Evolutionary conservation across 2,329 filamentous ascomycete species (phyloP).

Genomic region (Lachnellula willkommii): DNA sequence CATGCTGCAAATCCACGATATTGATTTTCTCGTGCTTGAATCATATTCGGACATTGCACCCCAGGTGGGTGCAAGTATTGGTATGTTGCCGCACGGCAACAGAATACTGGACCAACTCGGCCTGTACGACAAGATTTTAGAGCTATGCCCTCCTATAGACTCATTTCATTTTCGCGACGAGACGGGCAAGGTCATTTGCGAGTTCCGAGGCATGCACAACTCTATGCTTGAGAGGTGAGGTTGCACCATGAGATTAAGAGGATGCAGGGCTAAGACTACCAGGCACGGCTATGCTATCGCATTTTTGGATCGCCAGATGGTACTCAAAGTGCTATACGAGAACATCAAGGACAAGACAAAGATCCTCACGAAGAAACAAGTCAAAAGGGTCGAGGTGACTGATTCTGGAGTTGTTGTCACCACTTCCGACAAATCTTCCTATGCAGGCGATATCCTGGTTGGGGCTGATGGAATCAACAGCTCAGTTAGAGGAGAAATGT

Average conservation of each 20-base stretch:
- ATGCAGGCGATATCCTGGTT: slow-evolving; percentile 23
- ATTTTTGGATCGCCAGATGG: slow-evolving; percentile 9
- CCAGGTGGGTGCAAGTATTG: slow-evolving; percentile 43
- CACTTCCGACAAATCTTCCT: slow-evolving; percentile 19
- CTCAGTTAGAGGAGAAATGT: slow-evolving; percentile 17
- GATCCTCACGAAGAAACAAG: slow-evolving; percentile 23
- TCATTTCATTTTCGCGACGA: slow-evolving; percentile 1
- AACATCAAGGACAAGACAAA: slow-evolving; percentile 16
- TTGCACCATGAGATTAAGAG: no score
- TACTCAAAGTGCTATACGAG: slow-evolving; percentile 15
- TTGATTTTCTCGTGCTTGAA: slow-evolving; percentile 48
- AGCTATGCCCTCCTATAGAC: not conserved
- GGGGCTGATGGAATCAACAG: slow-evolving; percentile 28
- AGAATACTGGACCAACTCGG: slow-evolving; percentile 49
- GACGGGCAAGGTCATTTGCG: slow-evolving; percentile 3
- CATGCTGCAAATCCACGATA: slow-evolving; percentile 38
- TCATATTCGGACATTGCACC: slow-evolving; percentile 38
- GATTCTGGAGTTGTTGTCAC: slow-evolving; percentile 12
- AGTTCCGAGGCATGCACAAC: no score
- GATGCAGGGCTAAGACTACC: not conserved
- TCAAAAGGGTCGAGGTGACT: slow-evolving; percentile 11
- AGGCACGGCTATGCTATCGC: slow-evolving; percentile 16
- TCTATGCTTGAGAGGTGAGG: no score
- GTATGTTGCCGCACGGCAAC: slow-evolving; percentile 37
- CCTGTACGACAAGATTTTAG: slow-evolving; percentile 25